A percentile compares a stretch with the other conserved stretches of the same genome.
phyloP scores from a whole-genome alignment of 768 basidiomycete species.

The Kwoniella sp. region DNA sequence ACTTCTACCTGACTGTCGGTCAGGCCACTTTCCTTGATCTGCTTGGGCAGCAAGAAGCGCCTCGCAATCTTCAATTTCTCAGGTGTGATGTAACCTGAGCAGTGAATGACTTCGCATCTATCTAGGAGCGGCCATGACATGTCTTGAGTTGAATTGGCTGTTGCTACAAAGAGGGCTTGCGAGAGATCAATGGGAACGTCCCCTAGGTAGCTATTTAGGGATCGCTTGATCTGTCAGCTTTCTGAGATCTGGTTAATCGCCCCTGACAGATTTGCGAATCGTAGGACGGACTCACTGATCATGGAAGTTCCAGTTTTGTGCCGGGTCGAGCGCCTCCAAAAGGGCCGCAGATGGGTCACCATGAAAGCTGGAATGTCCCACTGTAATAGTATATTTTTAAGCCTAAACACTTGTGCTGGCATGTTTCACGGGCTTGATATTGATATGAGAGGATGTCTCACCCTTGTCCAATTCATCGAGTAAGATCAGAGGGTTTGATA shows the following conservation, averaged over 20 bases:
- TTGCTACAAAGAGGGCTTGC: conserved; percentile 88
- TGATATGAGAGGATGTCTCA: conserved; percentile 1
- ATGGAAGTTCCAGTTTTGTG: conserved; percentile 70
- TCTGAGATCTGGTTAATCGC: too few species aligned
- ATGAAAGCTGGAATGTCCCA: conserved; percentile 67
- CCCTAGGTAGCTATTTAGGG: conserved; percentile 33
- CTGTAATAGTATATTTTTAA: conserved; percentile 45
- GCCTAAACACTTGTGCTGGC: not conserved
- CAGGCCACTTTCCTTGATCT: conserved; percentile 76
- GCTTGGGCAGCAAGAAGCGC: conserved; percentile 85
- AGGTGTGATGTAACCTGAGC: conserved; percentile 74
- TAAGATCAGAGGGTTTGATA: conserved; percentile 76
- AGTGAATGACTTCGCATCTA: conserved; percentile 81
- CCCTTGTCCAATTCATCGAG: conserved; percentile 87
- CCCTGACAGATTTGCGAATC: too few species aligned
- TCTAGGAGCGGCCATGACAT: conserved; percentile 85
- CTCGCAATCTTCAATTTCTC: conserved; percentile 90
- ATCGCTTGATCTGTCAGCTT: not conserved
- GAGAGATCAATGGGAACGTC: conserved; percentile 68
- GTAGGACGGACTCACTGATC: conserved; percentile 80
- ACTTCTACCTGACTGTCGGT: conserved; percentile 65
- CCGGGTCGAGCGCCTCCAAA: conserved; percentile 89
- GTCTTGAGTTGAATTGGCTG: conserved; percentile 84
- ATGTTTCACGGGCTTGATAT: not conserved
- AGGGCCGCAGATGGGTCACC: conserved; percentile 89